Evolutionary conservation across 1,139 yeast species (phyloP), one percentile per base, ranked within the genome.

Genomic region (Scheffersomyces parashehatae): DNA sequence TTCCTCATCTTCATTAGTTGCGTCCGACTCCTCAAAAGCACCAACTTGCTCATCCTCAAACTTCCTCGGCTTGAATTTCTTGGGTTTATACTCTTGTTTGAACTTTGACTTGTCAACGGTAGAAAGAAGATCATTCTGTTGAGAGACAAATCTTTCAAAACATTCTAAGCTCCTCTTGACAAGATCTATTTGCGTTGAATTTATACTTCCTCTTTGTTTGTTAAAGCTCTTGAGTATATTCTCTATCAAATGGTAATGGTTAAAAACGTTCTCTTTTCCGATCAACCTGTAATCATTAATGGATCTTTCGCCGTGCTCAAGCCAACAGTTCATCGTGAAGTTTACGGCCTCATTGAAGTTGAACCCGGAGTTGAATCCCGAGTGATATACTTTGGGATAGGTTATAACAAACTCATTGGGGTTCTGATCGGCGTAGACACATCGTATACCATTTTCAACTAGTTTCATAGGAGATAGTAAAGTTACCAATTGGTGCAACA

Each of bases 401-500:
- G 95, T 86, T 3, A 86, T 68, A 5, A 86, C 79, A 58, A 82
- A 85, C 56, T 86, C 93, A 42, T 91, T 91, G 0, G 96, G 88
- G 14, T 81, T 70, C 60, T 91, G 99, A 51, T 89, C 82, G 0
- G 88, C 87, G 46, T 82, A 86, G 52, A 75, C 86, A 50, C 86
- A 81, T 10, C 74, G 73, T 5, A 88, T 81, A 0, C 79, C 82
- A 33, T 81, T 70, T 28, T 77, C 68, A 3, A 69, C 59, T 28
- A 85, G 66, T 30, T 75, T 69, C 52, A 64, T 64, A 0, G 97
- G 97, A 4, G 91, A 83, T 3, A 90, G 63, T 56, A 90, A 71
- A 0, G 97, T 85, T 10, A 89, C 90, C 41, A 93, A 69, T 59
- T 91, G 97, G 64, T 88, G 96, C 43, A 91, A 68, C 49, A 91